Evolutionary conservation across 441 rosid genomes (phyloP), one percentile per base, ranked within the genome.

Genomic region (Hura crepitans): DNA sequence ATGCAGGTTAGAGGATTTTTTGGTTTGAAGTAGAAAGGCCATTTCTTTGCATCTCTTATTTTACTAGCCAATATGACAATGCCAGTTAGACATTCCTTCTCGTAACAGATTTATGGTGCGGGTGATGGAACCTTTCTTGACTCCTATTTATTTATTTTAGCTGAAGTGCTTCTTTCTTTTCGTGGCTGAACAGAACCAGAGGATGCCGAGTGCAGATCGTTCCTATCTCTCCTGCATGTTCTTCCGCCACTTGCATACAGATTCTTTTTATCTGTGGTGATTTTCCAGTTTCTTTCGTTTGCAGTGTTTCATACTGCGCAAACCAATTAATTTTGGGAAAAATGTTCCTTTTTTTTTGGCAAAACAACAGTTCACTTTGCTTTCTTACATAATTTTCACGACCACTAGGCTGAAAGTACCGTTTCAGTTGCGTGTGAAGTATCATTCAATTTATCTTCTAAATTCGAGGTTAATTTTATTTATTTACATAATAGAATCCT

Each of bases 131-230:
- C n/a, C 57, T 37, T 33, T 18, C 31, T 30, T 18, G 20, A 18
- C 27, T n/a, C 20, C 1, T 22, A 13, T 33, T 54, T 54, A 23
- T 54, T 25, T 7, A 13, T 35, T 67, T 55, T 3, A 50, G 28
- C 15, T 66, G 11, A 33, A 28, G 59, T 49, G 23, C 30, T 56
- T 6, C 65, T 31, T 42, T 54, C 59, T 20, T 53, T 39, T 8
- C 33, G 59, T 49, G 56, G 50, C 45, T 11, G 20, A 72, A 58
- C 58, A 50, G 68, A 53, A 66, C 51, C 37, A 73, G 72, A 80
- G 62, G 61, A 85, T 83, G 89, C 74, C 74, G 74, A 82, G 76
- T 54, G 77, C 77, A 3, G 78, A 78, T 76, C 81, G 69, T 75
- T 20, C 43, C 59, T 27, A 0, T 15, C 23, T 8, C 74, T 77